Percentiles rank a stretch among this genome's conserved stretches.
Conservation (phyloP, 768 basidiomycete species). For the Hericium rajendrae region DNA sequence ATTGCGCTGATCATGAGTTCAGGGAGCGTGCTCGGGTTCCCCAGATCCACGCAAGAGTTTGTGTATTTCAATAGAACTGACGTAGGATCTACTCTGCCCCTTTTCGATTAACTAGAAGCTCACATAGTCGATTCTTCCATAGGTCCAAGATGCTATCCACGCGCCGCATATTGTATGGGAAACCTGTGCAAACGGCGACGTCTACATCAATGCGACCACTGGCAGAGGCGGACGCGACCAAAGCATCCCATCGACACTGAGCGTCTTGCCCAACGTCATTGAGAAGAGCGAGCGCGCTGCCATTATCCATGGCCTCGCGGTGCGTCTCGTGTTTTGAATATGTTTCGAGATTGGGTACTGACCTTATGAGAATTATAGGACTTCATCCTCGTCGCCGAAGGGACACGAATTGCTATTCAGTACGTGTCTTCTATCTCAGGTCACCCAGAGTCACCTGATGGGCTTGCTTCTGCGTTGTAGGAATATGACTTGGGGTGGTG, state of each 20-base stretch:
- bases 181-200: constrained; percentile 16
- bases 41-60: constrained; percentile 38
- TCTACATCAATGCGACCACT: constrained; percentile 20
- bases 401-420: constrained; percentile 28
- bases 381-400: constrained; percentile 27
- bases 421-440: constrained; percentile 4
- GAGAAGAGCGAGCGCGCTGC: constrained; percentile 27
- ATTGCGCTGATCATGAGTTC: not conserved
- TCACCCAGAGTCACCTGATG: too few relatives aligned
- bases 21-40: constrained; percentile 32
- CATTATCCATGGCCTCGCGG: constrained; percentile 26
- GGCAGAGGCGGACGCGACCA: constrained; percentile 20
- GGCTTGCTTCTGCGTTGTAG: constrained; percentile 5
- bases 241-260: constrained; percentile 24
- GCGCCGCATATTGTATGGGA: constrained; percentile 27
- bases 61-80: constrained; percentile 47
- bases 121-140: not conserved
- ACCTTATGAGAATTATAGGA: constrained; percentile 16
- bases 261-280: constrained; percentile 27
- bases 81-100: constrained; percentile 15
- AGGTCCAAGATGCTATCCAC: constrained; percentile 29
- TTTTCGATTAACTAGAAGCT: not conserved
- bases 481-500: constrained; percentile 28
- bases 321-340: constrained; percentile 3
- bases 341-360: too few relatives aligned